phyloP scores from a whole-genome alignment of 2,329 filamentous ascomycete genomes.

The Chrysoporthe austroafricana region DNA sequence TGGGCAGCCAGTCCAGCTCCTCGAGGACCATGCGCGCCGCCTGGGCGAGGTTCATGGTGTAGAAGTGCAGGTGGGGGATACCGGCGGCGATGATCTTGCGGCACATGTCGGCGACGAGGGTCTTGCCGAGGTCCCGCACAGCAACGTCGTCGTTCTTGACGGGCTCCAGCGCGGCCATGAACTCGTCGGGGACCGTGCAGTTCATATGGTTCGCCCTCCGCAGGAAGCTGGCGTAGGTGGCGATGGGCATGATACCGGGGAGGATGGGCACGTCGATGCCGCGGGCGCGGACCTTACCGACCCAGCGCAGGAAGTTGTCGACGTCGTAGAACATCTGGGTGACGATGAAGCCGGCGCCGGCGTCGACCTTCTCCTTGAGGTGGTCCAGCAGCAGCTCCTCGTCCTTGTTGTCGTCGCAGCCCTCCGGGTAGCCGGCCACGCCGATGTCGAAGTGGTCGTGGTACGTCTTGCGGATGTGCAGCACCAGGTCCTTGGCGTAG shows the following conservation, averaged over 20 bases:
- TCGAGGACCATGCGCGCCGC: slow-evolving; percentile 93
- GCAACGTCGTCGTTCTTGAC: slow-evolving; percentile 96
- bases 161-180: slow-evolving; percentile 82
- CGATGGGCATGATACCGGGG: slow-evolving; percentile 92
- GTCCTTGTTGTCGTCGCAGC: slow-evolving; percentile 89
- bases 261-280: slow-evolving; percentile 76
- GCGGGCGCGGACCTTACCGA: slow-evolving; percentile 79
- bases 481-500: slow-evolving; percentile 86
- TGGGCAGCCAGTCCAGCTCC: slow-evolving; percentile 81
- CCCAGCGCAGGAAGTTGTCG: slow-evolving; percentile 93
- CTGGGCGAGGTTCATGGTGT: slow-evolving; percentile 98
- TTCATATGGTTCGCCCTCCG: slow-evolving; percentile 90
- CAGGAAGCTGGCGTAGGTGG: slow-evolving; percentile 91
- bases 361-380: slow-evolving; percentile 95
- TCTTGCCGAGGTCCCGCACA: slow-evolving; percentile 87
- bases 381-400: slow-evolving; percentile 85
- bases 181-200: slow-evolving; percentile 78
- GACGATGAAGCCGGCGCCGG: slow-evolving; percentile 89
- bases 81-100: slow-evolving; percentile 80
- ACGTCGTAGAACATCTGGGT: slow-evolving; percentile 99
- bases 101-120: slow-evolving; percentile 87
- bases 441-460: slow-evolving; percentile 96
- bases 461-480: slow-evolving; percentile 76
- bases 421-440: slow-evolving; percentile 95
- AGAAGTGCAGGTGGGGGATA: slow-evolving; percentile 91